Conservation (phyloP, 495 filamentous ascomycete species). For the Diplogelasinospora grovesii region DNA sequence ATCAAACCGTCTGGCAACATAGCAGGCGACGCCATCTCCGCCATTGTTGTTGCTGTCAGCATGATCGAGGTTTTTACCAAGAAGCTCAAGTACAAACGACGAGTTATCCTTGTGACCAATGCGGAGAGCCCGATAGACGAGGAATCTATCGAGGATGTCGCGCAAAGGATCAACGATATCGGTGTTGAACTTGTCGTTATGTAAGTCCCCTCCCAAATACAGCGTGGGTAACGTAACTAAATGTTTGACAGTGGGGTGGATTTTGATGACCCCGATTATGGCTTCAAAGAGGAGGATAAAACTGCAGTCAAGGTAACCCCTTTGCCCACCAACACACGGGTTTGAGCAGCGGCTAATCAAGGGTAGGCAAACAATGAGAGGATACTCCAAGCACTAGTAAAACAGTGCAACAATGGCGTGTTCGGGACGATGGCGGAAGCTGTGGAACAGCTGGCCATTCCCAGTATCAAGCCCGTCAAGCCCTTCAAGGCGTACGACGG, state of each 20-base stretch:
- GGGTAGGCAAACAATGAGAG: slow-evolving; percentile 52
- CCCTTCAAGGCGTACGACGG: slow-evolving; percentile 77
- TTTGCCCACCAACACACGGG: too few species aligned
- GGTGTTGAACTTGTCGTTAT: slow-evolving; percentile 72
- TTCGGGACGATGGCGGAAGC: slow-evolving; percentile 84
- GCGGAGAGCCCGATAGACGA: slow-evolving; percentile 63
- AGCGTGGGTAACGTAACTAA: too few species aligned
- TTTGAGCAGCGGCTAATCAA: not conserved
- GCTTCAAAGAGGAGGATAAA: slow-evolving; percentile 92
- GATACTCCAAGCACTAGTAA: slow-evolving; percentile 53
- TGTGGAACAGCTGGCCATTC: slow-evolving; percentile 60
- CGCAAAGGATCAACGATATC: slow-evolving; percentile 61
- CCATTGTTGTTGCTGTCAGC: slow-evolving; percentile 73
- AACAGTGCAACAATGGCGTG: slow-evolving; percentile 55
- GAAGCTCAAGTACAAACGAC: slow-evolving; percentile 80
- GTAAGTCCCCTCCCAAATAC: slow-evolving; percentile 56
- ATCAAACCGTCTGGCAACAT: slow-evolving; percentile 56
- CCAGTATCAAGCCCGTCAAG: slow-evolving; percentile 64
- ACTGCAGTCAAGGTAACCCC: slow-evolving; percentile 50
- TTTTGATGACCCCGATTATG: slow-evolving; percentile 88
- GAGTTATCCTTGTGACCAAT: slow-evolving; percentile 81
- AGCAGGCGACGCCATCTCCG: slow-evolving; percentile 75
- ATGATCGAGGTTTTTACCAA: slow-evolving; percentile 81
- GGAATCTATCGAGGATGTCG: slow-evolving; percentile 59
- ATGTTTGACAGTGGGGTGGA: slow-evolving; percentile 67